Evolutionary conservation across 2,329 filamentous ascomycete species (phyloP).

Genomic region (Trichoderma citrinoviride): DNA sequence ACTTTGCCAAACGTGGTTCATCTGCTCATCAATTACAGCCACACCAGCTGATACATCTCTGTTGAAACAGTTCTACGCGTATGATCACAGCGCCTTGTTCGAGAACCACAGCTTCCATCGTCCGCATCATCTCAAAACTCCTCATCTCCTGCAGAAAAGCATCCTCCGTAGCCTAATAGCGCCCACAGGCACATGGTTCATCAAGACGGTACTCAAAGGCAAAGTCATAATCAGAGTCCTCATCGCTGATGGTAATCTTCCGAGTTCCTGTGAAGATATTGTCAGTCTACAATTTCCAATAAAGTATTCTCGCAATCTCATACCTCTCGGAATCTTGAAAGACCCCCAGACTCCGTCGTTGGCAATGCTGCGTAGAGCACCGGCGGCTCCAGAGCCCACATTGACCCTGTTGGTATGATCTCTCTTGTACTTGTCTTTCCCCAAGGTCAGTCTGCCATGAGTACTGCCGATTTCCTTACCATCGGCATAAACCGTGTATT

Average conservation of each 20-base stretch:
- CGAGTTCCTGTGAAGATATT: background rate
- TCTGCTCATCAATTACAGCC: background rate
- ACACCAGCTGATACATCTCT: background rate
- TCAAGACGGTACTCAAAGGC: conserved; percentile 12
- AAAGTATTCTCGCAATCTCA: background rate
- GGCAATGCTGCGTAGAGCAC: conserved; percentile 1
- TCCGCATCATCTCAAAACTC: background rate
- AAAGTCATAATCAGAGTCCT: background rate
- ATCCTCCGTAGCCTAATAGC: background rate
- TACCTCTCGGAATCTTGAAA: conserved; percentile 10
- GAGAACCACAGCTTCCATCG: background rate
- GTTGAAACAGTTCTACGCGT: background rate
- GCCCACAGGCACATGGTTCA: background rate
- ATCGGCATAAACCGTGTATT: conserved; percentile 1
- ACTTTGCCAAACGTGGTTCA: background rate
- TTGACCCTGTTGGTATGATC: background rate
- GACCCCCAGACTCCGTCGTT: conserved; percentile 13
- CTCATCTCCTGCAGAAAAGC: too few relatives aligned
- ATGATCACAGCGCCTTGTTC: too few relatives aligned
- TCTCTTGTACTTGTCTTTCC: background rate
- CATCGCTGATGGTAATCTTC: background rate
- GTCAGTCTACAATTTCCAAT: background rate
- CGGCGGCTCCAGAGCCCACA: conserved; percentile 2
- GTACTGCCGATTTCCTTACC: background rate
- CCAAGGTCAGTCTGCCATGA: conserved; percentile 2